Percentiles rank a stretch among this genome's conserved stretches.
Evolutionary conservation across 2,329 filamentous ascomycete species (phyloP).

Genomic region (Aspergillus floridensis): DNA sequence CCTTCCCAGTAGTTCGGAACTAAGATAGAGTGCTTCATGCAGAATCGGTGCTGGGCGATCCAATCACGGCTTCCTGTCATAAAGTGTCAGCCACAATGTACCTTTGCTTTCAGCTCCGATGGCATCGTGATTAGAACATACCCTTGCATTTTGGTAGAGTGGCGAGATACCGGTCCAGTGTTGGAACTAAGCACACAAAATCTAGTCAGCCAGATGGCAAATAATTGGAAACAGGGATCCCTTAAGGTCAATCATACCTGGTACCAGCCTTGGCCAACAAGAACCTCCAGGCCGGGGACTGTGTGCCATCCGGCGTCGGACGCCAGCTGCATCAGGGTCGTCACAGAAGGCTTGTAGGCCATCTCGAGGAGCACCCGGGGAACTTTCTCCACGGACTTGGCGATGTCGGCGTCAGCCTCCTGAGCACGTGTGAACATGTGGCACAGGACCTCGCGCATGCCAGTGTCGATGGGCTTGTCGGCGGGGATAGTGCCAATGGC

Average conservation of each 20-base stretch:
- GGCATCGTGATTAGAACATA: slow-evolving; percentile 20
- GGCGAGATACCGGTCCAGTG: slow-evolving; percentile 81
- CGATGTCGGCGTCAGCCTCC: slow-evolving; percentile 45
- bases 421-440: slow-evolving; percentile 50
- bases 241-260: slow-evolving; percentile 58
- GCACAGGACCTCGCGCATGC: slow-evolving; percentile 64
- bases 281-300: slow-evolving; percentile 82
- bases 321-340: slow-evolving; percentile 80
- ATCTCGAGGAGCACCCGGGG: slow-evolving; percentile 77
- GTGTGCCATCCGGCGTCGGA: slow-evolving; percentile 74
- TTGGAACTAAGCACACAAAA: slow-evolving; percentile 58
- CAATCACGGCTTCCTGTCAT: slow-evolving; percentile 4
- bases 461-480: slow-evolving; percentile 73
- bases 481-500: slow-evolving; percentile 90
- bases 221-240: slow-evolving; percentile 6
- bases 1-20: neutral
- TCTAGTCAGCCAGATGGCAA: neutral
- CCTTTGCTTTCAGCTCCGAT: neutral
- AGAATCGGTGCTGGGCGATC: neutral
- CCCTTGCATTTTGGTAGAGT: slow-evolving; percentile 67
- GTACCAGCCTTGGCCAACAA: slow-evolving; percentile 80
- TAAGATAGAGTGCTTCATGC: neutral
- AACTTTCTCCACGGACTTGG: slow-evolving; percentile 36
- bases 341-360: slow-evolving; percentile 89
- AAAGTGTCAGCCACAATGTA: neutral